These are phyloP conservation scores for Pyrenophora teres DNA, from an alignment of 2,329 filamentous ascomycete genomes.

Conservation along the genomic window DNA sequence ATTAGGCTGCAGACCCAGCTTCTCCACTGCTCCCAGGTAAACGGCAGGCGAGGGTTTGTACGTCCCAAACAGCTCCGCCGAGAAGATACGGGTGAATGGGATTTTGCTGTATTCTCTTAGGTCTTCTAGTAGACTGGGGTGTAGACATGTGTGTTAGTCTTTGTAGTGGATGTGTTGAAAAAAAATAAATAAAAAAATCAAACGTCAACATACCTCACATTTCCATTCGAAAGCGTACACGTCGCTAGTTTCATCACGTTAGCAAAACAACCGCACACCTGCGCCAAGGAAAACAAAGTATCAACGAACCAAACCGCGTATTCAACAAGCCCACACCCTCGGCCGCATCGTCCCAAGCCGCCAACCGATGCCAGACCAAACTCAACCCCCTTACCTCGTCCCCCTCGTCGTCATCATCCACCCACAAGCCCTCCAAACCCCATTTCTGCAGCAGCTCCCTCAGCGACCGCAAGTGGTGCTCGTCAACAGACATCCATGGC, in stretches of 20 bases:
- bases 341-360: slow-evolving; percentile 69
- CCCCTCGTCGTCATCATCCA: too few relatives aligned
- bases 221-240: slow-evolving; percentile 76
- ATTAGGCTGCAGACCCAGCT: slow-evolving; percentile 60
- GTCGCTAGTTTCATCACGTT: slow-evolving; percentile 49
- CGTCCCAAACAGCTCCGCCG: slow-evolving; percentile 70
- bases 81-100: slow-evolving; percentile 66
- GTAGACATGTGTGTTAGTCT: background rate
- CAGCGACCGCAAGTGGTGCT: slow-evolving; percentile 70
- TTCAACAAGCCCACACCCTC: slow-evolving; percentile 63
- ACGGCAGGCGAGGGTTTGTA: slow-evolving; percentile 75
- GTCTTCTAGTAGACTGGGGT: slow-evolving; percentile 66
- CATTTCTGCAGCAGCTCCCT: slow-evolving; percentile 61
- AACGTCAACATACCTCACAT: slow-evolving; percentile 46
- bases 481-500: slow-evolving; percentile 71
- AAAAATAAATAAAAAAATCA: too few relatives aligned
- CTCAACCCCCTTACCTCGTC: slow-evolving; percentile 52
- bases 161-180: background rate
- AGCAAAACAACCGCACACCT: background rate
- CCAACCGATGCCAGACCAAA: slow-evolving; percentile 72
- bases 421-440: slow-evolving; percentile 64
- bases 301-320: slow-evolving; percentile 50
- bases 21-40: slow-evolving; percentile 69
- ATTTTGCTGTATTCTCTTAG: slow-evolving; percentile 63
- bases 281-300: background rate